These are phyloP conservation scores for Chaetomium olivaceum DNA, from an alignment of 2,329 filamentous ascomycete genomes.

Conservation along the genomic window DNA sequence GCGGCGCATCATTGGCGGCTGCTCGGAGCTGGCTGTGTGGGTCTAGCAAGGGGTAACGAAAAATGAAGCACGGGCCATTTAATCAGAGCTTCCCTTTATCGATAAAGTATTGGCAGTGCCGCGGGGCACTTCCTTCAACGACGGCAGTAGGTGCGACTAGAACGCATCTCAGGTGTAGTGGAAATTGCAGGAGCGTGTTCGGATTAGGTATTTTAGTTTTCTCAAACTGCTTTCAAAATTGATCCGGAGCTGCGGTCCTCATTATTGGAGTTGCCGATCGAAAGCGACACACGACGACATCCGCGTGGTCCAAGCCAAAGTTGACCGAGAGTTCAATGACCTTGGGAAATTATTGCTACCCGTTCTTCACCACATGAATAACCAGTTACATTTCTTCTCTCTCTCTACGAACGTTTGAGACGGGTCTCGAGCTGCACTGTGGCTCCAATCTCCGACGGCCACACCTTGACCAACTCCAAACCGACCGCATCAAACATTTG, in stretches of 20 bases:
- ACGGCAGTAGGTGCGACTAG: not conserved
- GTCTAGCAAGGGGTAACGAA: not conserved
- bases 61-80: not conserved
- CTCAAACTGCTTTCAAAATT: not conserved
- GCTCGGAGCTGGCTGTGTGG: not conserved
- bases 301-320: not conserved
- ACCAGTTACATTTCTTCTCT: not conserved
- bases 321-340: not conserved
- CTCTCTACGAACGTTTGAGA: conserved; percentile 25
- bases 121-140: not conserved
- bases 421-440: conserved; percentile 39
- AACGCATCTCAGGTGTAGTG: not conserved
- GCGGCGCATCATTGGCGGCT: conserved; percentile 18
- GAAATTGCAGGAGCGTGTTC: not conserved
- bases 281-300: not conserved
- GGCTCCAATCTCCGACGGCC: conserved; percentile 36
- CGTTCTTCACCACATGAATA: not conserved
- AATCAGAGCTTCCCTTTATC: not conserved
- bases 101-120: not conserved
- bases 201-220: not conserved
- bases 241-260: no score
- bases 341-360: not conserved
- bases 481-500: conserved; percentile 38
- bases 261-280: no score
- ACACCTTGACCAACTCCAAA: conserved; percentile 39